Evolutionary conservation across 257 asterid species (phyloP), one percentile per base, ranked within the genome.

Genomic region (Solanum boliviense): DNA sequence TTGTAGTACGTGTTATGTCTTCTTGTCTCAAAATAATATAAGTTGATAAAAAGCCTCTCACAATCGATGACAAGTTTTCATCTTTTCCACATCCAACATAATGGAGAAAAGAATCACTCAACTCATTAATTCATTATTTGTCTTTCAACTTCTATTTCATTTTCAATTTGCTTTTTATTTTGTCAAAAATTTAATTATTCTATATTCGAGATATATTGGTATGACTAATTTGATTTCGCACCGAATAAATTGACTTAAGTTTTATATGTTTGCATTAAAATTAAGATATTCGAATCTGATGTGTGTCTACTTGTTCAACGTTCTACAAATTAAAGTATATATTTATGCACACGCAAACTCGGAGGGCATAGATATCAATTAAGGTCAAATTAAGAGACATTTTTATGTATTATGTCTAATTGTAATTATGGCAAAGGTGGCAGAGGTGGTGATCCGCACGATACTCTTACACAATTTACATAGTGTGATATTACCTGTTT

Each of bases 221-320:
- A 0, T 0, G 1, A 6, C 2, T 13, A 13, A 71, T 15, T 70
- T 3, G n/a, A 31, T 8, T 71, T 71, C 1, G 3, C 7, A 0
- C 1, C 0, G 13, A 71, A 0, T 7, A 71, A 31, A 0, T 71
- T 7, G 13, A 71, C 2, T 15, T 15, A 31, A 16, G 10, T 3
- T 27, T 13, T 27, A 1, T 68, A 0, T 13, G 10, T 13, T 65
- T 65, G 18, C 9, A 12, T 65, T 25, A 5, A 65, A 1, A 25
- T 12, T 65, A 25, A 25, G 34, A 65, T 12, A 25, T 65, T 11
- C 0, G 18, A 65, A 65, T 56, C 0, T 56, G 4, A 20, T 20
- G 5, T 56, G 25, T 56, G 2, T 20, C 1, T 56, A 1, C 4
- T 56, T 20, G 65, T 20, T 56, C n/a, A 56, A 7, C 5, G 0